phyloP scores from a whole-genome alignment of 1,139 yeast genomes.

The Sugiyamaella castrensis region DNA sequence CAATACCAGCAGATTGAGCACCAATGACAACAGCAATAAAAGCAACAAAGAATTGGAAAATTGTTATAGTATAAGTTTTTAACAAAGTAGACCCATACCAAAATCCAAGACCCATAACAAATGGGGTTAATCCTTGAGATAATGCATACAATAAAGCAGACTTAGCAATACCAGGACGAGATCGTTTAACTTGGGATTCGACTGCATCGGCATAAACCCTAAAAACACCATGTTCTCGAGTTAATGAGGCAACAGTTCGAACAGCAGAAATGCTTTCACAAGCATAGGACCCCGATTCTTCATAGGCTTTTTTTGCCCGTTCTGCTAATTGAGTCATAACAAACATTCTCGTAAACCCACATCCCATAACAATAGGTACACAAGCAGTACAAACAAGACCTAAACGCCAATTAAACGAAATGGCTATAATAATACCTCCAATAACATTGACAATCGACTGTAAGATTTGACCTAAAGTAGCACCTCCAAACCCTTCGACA shows the following conservation, averaged over 20 bases:
- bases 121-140: slow-evolving; percentile 39
- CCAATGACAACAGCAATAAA: slow-evolving; percentile 65
- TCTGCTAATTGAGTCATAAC: slow-evolving; percentile 69
- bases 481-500: slow-evolving; percentile 82
- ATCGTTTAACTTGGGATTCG: slow-evolving; percentile 32
- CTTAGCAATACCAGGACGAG: slow-evolving; percentile 30
- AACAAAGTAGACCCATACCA: slow-evolving; percentile 41
- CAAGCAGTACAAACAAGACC: slow-evolving; percentile 56
- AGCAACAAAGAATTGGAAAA: slow-evolving; percentile 39
- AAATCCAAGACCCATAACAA: slow-evolving; percentile 40
- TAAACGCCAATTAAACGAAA: slow-evolving; percentile 65
- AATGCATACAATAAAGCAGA: slow-evolving; percentile 36
- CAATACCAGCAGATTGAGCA: slow-evolving; percentile 80
- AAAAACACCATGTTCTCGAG: slow-evolving; percentile 38
- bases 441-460: slow-evolving; percentile 69
- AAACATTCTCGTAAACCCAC: slow-evolving; percentile 76
- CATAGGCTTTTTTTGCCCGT: slow-evolving; percentile 40
- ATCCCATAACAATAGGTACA: slow-evolving; percentile 68
- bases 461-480: slow-evolving; percentile 72
- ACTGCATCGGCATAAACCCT: slow-evolving; percentile 31
- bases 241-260: slow-evolving; percentile 39
- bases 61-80: slow-evolving; percentile 28
- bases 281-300: slow-evolving; percentile 39
- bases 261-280: slow-evolving; percentile 38
- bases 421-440: slow-evolving; percentile 69